A percentile compares a stretch with the other conserved stretches of the same genome.
Conservation (phyloP, 345 rosid species). For the Pugionium dolabratum region DNA sequence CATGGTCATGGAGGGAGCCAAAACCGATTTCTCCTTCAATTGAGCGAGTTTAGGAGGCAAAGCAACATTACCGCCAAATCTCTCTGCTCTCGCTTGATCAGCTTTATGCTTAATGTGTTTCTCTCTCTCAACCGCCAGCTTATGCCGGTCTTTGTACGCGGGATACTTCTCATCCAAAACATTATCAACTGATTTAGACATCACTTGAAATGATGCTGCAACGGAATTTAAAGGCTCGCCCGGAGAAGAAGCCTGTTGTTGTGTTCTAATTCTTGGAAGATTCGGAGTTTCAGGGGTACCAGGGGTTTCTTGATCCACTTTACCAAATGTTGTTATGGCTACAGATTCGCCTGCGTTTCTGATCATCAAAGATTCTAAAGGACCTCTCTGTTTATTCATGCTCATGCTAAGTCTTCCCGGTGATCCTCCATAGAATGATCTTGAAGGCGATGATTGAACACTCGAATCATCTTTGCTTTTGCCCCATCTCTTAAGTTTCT, state of each 20-base stretch:
- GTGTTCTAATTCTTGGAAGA: conserved; percentile 61
- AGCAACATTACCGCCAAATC: conserved; percentile 56
- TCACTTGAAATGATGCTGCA: conserved; percentile 75
- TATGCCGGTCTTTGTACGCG: conserved; percentile 89
- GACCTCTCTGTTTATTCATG: conserved; percentile 63
- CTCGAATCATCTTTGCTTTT: conserved; percentile 82
- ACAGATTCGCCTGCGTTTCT: conserved; percentile 80
- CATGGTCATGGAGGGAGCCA: conserved; percentile 13
- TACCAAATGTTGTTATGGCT: conserved; percentile 85
- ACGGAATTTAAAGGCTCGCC: conserved; percentile 64
- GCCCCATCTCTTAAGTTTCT: conserved; percentile 91
- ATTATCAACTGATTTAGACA: conserved; percentile 87
- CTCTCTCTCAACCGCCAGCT: conserved; percentile 88
- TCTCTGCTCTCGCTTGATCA: conserved; percentile 72
- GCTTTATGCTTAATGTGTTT: conserved; percentile 79
- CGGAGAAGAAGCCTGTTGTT: conserved; percentile 50
- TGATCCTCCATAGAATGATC: conserved; percentile 73
- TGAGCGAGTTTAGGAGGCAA: conserved; percentile 79
- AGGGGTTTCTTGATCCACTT: conserved; percentile 57
- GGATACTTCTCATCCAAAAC: conserved; percentile 85
- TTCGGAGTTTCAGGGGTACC: conserved; percentile 61
- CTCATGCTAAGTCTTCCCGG: conserved; percentile 74
- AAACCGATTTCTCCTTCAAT: conserved; percentile 62
- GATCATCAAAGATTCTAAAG: conserved; percentile 84
- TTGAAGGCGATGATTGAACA: conserved; percentile 67